Conservation (phyloP, 108 stramenopile species). For the Skeletonema tropicum region DNA sequence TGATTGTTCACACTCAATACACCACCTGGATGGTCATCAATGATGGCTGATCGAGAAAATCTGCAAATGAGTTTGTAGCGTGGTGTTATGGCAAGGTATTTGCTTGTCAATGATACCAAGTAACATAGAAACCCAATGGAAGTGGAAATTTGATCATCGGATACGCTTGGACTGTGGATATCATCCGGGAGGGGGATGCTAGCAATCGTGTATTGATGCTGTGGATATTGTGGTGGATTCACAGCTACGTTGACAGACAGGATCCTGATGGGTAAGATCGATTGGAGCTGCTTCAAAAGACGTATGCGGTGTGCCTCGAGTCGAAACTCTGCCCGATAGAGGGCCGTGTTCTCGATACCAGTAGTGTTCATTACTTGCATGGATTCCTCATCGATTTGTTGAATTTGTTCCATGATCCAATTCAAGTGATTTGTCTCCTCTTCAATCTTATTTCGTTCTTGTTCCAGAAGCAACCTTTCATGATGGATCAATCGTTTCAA, state of each 20-base stretch:
- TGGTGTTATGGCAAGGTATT: slow-evolving; percentile 79
- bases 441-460: slow-evolving; percentile 16
- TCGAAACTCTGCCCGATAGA: slow-evolving; percentile 23
- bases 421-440: slow-evolving; percentile 29
- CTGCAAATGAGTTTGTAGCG: slow-evolving; percentile 85
- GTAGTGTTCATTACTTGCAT: slow-evolving; percentile 12
- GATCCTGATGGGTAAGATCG: slow-evolving; percentile 34
- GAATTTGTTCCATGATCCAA: slow-evolving; percentile 24
- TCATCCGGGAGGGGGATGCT: slow-evolving; percentile 71
- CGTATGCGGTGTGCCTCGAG: slow-evolving; percentile 31
- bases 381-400: slow-evolving; percentile 25
- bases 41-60: slow-evolving; percentile 78
- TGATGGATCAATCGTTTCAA: slow-evolving; percentile 15
- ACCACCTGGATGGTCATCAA: slow-evolving; percentile 30
- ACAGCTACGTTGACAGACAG: slow-evolving; percentile 1
- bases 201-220: slow-evolving; percentile 56
- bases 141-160: slow-evolving; percentile 85
- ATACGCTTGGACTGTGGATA: slow-evolving; percentile 52
- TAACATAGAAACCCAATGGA: slow-evolving; percentile 83
- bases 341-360: slow-evolving; percentile 6
- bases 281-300: slow-evolving; percentile 25
- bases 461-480: slow-evolving; percentile 23
- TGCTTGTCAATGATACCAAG: slow-evolving; percentile 72
- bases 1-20: slow-evolving; percentile 8
- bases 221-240: slow-evolving; percentile 16